Conservation (phyloP, 495 filamentous ascomycete species). For the Penicilliopsis zonata region DNA sequence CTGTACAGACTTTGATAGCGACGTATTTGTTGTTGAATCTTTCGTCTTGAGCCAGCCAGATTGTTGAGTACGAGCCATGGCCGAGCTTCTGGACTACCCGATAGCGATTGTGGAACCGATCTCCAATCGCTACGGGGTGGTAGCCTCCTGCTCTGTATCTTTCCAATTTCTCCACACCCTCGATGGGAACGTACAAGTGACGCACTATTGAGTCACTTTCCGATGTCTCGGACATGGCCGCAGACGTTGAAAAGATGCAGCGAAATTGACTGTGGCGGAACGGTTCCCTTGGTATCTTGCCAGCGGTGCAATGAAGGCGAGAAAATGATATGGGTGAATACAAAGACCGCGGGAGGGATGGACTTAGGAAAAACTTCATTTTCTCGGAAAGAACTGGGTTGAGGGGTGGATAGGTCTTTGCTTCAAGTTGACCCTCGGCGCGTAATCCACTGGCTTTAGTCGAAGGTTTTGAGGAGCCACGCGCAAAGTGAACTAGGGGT, state of each 20-base stretch:
- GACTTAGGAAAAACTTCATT: too few relatives aligned
- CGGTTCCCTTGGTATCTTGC: slow-evolving; percentile 9
- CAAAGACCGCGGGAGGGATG: too few relatives aligned
- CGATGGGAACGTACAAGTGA: slow-evolving; percentile 16
- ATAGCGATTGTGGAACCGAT: slow-evolving; percentile 22
- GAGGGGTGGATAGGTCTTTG: too few relatives aligned
- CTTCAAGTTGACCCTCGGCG: too few relatives aligned
- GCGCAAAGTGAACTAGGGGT: too few relatives aligned
- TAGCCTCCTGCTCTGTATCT: slow-evolving; percentile 20
- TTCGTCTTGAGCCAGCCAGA: slow-evolving; percentile 19
- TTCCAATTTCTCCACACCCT: slow-evolving; percentile 19
- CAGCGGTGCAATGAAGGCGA: slow-evolving; percentile 9
- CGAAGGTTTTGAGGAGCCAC: too few relatives aligned
- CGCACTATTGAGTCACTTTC: slow-evolving; percentile 1
- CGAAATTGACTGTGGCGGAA: not conserved
- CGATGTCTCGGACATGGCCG: slow-evolving; percentile 3
- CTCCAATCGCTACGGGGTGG: slow-evolving; percentile 20
- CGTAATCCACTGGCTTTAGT: too few relatives aligned
- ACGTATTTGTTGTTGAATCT: slow-evolving; percentile 14
- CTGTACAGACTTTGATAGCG: slow-evolving; percentile 21
- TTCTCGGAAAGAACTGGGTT: too few relatives aligned
- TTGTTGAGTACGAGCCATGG: slow-evolving; percentile 20
- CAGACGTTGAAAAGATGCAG: not conserved
- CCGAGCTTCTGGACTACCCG: slow-evolving; percentile 23
- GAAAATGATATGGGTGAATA: slow-evolving; percentile 6